Evolutionary conservation across 225 moss, liverwort and hornwort genomes (phyloP).

Genomic region (Lunularia cruciata): DNA sequence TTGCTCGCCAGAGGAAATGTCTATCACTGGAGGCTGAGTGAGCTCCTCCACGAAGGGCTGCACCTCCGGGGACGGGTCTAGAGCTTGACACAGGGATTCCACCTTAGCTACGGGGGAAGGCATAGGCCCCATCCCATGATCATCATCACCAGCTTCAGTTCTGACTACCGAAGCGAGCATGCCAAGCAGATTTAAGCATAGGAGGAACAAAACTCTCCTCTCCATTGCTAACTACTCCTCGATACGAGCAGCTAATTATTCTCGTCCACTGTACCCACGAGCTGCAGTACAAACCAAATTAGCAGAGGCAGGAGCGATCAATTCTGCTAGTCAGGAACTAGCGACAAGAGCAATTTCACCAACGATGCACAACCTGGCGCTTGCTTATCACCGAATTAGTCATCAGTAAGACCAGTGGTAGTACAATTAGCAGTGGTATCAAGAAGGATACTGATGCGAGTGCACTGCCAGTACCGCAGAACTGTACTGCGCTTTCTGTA

Average conservation of each 20-base stretch:
- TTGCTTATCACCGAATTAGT: no score
- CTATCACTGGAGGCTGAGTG: constrained; percentile 14
- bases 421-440: no score
- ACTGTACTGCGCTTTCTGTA: background rate
- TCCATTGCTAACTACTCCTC: background rate
- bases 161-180: background rate
- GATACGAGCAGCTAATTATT: background rate
- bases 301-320: no score
- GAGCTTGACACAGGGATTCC: background rate
- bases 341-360: no score
- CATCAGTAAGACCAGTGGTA: no score
- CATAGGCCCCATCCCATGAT: no score
- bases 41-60: constrained; percentile 21
- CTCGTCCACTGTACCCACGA: background rate
- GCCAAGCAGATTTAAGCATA: background rate
- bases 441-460: no score
- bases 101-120: background rate
- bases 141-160: background rate
- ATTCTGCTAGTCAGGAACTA: no score
- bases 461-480: background rate
- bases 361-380: no score
- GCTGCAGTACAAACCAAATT: background rate
- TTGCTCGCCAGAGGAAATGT: constrained; percentile 15
- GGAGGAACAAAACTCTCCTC: background rate
- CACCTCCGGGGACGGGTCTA: constrained; percentile 10